Evolutionary conservation across 768 basidiomycete genomes (phyloP), one percentile per base, ranked within the genome.

Genomic region (Termitomyces bulborhizus): DNA sequence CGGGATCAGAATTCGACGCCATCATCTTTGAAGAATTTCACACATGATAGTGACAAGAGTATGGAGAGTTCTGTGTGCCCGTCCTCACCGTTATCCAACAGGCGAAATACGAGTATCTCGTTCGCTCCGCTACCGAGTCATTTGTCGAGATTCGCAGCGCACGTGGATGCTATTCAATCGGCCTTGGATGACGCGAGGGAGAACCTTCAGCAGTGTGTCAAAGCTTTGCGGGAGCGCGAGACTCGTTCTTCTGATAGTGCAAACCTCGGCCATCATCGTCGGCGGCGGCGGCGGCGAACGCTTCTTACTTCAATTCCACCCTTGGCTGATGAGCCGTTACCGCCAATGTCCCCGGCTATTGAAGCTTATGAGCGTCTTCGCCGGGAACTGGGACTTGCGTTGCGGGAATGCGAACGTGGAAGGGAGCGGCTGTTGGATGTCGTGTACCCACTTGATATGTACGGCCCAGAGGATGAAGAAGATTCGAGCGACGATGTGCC

Each of bases 321-420:
- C 9, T 49, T 68, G 40, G 62, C 66, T 4, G 59, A 53, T 4
- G 68, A 63, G 44, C 81, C 86, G 2, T 60, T 39, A 8, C 26
- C 27, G 0, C 40, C 51, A 31, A 63, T 76, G 16, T 71, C 76
- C 51, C 76, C 77, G 1, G 83, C 86, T 1, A 60, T 93, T 31
- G 79, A 78, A 49, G 84, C 87, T 6, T 93, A 90, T 65, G 91
- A 92, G 54, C 74, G 84, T 0, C 73, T 93, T 15, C 78, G 90
- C 11, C 78, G 83, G 4, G 88, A 92, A 62, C 77, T 93, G 7
- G 91, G 90, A 7, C 68, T 86, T 24, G 90, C 89, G 1, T 69
- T 93, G 31, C 73, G 90, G 6, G 91, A 93, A 62, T 93, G 89
- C 64, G 90, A 93, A 68, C 80, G 90, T 7, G 90, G 90, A 0